These are phyloP conservation scores for Pterocarpus macrocarpus DNA, from an alignment of 306 rosid species.

Conservation along the genomic window DNA sequence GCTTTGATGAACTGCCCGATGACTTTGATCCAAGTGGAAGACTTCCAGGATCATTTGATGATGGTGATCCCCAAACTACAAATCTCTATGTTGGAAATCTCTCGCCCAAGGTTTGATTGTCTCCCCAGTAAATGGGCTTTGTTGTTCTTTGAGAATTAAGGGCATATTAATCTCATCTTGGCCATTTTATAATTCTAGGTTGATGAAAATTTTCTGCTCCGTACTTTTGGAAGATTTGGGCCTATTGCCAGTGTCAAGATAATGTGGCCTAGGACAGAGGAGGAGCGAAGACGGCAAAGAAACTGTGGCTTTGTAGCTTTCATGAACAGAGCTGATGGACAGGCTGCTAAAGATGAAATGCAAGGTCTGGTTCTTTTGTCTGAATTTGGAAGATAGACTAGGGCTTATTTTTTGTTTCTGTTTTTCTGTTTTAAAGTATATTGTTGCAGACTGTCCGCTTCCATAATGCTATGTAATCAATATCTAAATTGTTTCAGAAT, in stretches of 20 bases:
- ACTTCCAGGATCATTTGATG: conserved; percentile 98
- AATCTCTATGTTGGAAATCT: conserved; percentile 99
- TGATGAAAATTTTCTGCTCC: conserved; percentile 96
- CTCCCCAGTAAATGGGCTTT: conserved; percentile 22
- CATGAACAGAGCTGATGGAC: conserved; percentile 99
- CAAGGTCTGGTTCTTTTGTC: conserved; percentile 72
- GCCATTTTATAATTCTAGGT: conserved; percentile 63
- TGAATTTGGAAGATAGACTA: neutral
- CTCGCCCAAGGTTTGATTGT: conserved; percentile 80
- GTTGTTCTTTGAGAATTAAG: conserved; percentile 33
- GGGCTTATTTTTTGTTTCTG: neutral
- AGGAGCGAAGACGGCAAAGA: conserved; percentile 98
- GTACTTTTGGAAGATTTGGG: conserved; percentile 99
- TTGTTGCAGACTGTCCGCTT: neutral
- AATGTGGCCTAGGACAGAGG: conserved; percentile 99
- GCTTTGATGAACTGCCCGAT: conserved; percentile 96
- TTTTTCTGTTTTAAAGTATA: neutral
- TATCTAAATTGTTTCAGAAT: conserved; percentile 29
- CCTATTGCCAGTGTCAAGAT: conserved; percentile 99
- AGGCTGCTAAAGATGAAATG: conserved; percentile 99
- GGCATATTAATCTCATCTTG: conserved; percentile 41
- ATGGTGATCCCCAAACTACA: conserved; percentile 99
- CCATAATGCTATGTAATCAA: neutral
- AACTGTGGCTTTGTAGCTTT: conserved; percentile 99
- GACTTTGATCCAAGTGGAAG: conserved; percentile 98